phyloP scores from a whole-genome alignment of 2,329 filamentous ascomycete genomes.

The Ceratocystis cacaofunesta region DNA sequence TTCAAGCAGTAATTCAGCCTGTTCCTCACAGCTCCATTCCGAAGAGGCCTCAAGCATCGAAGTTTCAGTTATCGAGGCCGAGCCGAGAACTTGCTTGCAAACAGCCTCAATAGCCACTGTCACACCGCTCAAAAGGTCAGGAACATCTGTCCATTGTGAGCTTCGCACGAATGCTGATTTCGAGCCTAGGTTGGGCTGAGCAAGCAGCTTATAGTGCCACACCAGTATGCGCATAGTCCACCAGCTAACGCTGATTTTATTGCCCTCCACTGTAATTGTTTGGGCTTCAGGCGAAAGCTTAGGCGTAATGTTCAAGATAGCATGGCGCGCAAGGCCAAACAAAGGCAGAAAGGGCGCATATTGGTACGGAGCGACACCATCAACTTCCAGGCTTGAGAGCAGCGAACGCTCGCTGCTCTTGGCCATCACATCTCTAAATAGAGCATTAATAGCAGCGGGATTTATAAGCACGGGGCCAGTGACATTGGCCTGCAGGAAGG shows the following conservation, averaged over 20 bases:
- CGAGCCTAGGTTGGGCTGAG: conserved; percentile 39
- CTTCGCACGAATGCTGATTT: conserved; percentile 41
- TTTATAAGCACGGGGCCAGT: conserved; percentile 64
- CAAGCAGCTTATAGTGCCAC: conserved; percentile 47
- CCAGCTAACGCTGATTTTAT: conserved; percentile 33
- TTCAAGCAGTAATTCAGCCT: conserved; percentile 63
- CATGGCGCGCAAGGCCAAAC: conserved; percentile 51
- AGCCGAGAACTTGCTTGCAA: conserved; percentile 25
- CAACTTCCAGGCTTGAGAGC: conserved; percentile 48
- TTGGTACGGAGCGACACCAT: conserved; percentile 76
- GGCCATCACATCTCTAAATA: conserved; percentile 25
- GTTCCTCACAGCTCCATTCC: conserved; percentile 35
- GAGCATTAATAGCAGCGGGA: conserved; percentile 22
- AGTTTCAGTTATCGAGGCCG: conserved; percentile 17
- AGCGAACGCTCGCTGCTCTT: conserved; percentile 41
- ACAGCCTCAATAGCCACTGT: conserved; percentile 30
- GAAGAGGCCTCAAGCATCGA: conserved; percentile 18
- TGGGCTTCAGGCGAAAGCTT: conserved; percentile 24
- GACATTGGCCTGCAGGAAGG: conserved; percentile 75
- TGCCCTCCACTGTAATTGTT: conserved; percentile 23
- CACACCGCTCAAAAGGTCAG: conserved; percentile 38
- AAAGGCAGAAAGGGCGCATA: conserved; percentile 74
- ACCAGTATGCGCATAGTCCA: conserved; percentile 57
- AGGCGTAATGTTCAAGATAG: conserved; percentile 23
- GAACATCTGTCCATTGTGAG: conserved; percentile 44